Base-by-base conservation (phyloP, 2,329 filamentous ascomycete species). In the Ascochyta fabae region DNA sequence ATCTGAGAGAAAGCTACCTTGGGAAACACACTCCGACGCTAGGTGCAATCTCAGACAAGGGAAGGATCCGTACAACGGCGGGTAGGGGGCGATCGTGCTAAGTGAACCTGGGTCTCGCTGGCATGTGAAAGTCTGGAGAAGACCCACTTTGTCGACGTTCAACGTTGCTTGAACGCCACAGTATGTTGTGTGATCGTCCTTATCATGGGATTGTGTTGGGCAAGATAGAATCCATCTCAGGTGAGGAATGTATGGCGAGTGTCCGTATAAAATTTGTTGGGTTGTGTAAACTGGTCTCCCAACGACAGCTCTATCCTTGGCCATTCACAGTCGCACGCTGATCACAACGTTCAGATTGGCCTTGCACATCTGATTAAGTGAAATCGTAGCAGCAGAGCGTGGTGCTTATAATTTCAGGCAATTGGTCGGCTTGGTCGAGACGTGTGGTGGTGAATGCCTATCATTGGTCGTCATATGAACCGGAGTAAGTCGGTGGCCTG, bases 81-180 rank as follows among this genome's bases (percentile, higher is more conserved):
- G 51, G 48, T 43, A 62, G 62, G 61, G 60, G 58, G 61, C 62
- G 57, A 64, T 62, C 57, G 41, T 47, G 48, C 47, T 36, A 24
- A 51, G 47, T 48, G 55, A 56, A 59, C 58, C 56, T 29, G 27
- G 43, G 36, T 52, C 45, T 61, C 15, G 15, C 33, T 62, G 58
- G 36, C 63, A 66, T 63, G 61, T 66, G 63, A 66, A 64, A 64
- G 61, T 60, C 58, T 64, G 61, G 61, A 63, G 61, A 55, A 58
- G 40, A 51, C 51, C 58, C 58, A 58, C 54, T 50, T 47, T 27
- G 34, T 49, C 56, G 49, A 59, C 56, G 19, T 50, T 15, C 12
- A 31, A 13, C 29, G 29, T 31, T 31, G 12, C 6, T 31, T 31
- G 29, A 31, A 31, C 29, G 12, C 29, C 29, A 31, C 12, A 12